Conservation (phyloP, 2,329 filamentous ascomycete genomes). For the Aspergillus fischeri region DNA sequence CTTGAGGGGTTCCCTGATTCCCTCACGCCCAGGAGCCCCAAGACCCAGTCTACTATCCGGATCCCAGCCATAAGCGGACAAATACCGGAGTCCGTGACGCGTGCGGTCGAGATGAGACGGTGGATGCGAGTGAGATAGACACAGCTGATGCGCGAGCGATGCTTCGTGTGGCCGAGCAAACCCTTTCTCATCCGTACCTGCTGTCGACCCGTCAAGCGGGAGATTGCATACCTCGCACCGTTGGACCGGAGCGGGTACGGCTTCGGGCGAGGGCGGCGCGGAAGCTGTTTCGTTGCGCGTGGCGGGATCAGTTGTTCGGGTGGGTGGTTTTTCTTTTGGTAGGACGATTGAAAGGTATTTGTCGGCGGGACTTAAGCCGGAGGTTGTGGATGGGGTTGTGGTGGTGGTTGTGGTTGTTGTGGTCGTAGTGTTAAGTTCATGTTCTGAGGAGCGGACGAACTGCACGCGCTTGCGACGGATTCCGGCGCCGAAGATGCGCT, state of each 20-base stretch:
- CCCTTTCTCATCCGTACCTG: neutral
- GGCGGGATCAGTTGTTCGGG: neutral
- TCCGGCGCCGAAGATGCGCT: slow-evolving; percentile 60
- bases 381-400: slow-evolving; percentile 15
- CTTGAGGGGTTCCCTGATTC: slow-evolving; percentile 73
- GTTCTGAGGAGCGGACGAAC: slow-evolving; percentile 53
- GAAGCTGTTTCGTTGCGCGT: neutral
- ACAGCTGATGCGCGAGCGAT: slow-evolving; percentile 54
- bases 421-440: slow-evolving; percentile 25
- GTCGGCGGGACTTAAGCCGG: slow-evolving; percentile 32
- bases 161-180: slow-evolving; percentile 41
- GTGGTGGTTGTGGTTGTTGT: slow-evolving; percentile 21
- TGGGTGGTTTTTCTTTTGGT: slow-evolving; percentile 14
- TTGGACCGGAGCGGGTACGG: neutral
- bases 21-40: slow-evolving; percentile 62
- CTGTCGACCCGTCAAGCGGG: slow-evolving; percentile 37
- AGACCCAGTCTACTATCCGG: slow-evolving; percentile 63
- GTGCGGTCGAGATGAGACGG: slow-evolving; percentile 57
- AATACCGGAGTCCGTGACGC: slow-evolving; percentile 52
- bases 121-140: slow-evolving; percentile 53
- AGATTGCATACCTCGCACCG: slow-evolving; percentile 58
- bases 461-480: slow-evolving; percentile 58
- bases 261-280: slow-evolving; percentile 10
- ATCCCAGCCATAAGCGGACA: slow-evolving; percentile 58
- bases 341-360: slow-evolving; percentile 48